Evolutionary conservation across 2,329 filamentous ascomycete species (phyloP), one percentile per base, ranked within the genome.

Genomic region (Colletotrichum chrysophilum): DNA sequence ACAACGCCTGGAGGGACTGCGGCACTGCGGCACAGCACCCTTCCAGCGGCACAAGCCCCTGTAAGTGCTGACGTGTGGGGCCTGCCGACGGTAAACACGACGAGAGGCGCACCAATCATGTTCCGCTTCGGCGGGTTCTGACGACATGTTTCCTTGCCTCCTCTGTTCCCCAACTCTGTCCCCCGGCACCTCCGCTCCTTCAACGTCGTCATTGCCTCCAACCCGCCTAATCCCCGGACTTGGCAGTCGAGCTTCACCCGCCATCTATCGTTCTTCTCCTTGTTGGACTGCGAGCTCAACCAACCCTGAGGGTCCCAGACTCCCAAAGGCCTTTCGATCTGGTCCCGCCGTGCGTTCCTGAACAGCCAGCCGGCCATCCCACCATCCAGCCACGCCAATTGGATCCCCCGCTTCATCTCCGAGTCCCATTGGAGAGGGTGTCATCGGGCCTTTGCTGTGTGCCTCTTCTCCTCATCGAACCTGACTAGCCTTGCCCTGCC

Each of bases 81-180:
- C 62, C 64, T 58, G 30, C n/a, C 43, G 48, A 36, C n/a, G 34
- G 56, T 38, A 56, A 56, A 30, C 26, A 30, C 61, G 30, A 21
- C 34, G 48, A 66, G 66, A 76, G 48, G 71, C 74, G 74, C 74
- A 62, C 74, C 74, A 76, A 76, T 76, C 28, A 52, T 52, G 30
- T n/a, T 52, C 71, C 66, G 62, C 70, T 26, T 32, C 24, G 8
- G 13, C 26, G 24, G 34, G 66, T 55, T 62, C 74, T 60, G 48
- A 66, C 74, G 52, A 65, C 66, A 68, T 71, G 66, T 69, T 71
- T 75, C 38, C 30, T 62, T 66, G 21, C 36, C 36, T 60, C 13
- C 36, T 48, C 61, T 60, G 48, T 38, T 52, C 30, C 58, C 70
- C 70, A 65, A 73, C 30, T 48, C 36, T 48, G 16, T 56, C 64